These are phyloP conservation scores for Friedmanniomyces endolithicus DNA, from an alignment of 495 filamentous ascomycete species.

Conservation along the genomic window DNA sequence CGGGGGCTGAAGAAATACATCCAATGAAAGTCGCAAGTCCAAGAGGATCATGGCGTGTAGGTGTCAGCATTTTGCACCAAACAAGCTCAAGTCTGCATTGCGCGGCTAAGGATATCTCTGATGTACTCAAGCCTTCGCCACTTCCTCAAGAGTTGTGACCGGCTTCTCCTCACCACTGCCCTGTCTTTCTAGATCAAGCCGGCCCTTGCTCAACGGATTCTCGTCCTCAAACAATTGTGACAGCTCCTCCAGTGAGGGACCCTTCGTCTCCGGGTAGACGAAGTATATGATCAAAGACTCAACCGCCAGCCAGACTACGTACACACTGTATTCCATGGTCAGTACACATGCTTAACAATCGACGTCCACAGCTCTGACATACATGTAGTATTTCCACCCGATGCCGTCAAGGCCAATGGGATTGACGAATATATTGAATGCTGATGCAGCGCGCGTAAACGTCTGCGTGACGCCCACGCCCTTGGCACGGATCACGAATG, in stretches of 20 bases:
- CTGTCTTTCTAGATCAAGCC: not conserved
- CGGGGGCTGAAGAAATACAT: constrained; percentile 78
- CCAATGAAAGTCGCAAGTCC: constrained; percentile 9
- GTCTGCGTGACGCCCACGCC: constrained; percentile 8
- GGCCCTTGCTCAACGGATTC: constrained; percentile 4
- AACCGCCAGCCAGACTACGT: constrained; percentile 6
- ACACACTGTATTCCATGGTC: constrained; percentile 5
- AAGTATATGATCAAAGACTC: constrained; percentile 12
- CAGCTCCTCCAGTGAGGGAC: constrained; percentile 15
- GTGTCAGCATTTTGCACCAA: too few species aligned
- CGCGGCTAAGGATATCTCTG: too few species aligned
- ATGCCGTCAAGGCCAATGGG: constrained; percentile 21
- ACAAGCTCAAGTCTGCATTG: too few species aligned
- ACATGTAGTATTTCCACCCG: constrained; percentile 6
- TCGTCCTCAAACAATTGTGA: constrained; percentile 20
- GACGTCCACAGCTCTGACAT: not conserved
- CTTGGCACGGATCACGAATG: constrained; percentile 10
- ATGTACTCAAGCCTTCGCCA: not conserved
- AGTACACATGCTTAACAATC: not conserved
- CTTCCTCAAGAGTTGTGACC: not conserved
- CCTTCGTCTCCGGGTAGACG: constrained; percentile 19
- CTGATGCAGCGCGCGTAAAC: not conserved
- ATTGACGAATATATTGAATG: constrained; percentile 37
- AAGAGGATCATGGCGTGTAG: not conserved
- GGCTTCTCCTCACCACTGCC: not conserved